phyloP scores from a whole-genome alignment of 139 green algal genomes.

The Chlorella sp. region DNA sequence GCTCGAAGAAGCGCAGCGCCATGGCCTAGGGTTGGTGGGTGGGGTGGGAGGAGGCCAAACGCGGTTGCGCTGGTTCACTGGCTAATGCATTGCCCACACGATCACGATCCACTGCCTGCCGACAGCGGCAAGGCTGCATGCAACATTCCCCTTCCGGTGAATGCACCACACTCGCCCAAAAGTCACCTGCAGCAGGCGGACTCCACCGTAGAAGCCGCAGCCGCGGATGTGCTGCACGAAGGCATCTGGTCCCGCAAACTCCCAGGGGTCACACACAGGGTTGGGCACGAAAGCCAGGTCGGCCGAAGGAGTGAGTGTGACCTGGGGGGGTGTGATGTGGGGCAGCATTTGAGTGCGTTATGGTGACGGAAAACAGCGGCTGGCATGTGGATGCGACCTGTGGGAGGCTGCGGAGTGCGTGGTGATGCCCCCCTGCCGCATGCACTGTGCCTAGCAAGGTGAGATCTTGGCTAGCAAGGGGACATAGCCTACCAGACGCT shows the following conservation, averaged over 20 bases:
- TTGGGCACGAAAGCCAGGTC: conserved; percentile 67
- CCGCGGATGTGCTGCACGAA: conserved; percentile 43
- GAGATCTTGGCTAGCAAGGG: too few species aligned
- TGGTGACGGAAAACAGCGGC: neutral
- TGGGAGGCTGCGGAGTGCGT: too few species aligned
- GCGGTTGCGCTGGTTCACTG: neutral
- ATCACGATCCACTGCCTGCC: neutral
- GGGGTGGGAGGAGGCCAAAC: too few species aligned
- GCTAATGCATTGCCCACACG: neutral
- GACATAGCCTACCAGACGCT: neutral
- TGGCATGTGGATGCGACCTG: neutral
- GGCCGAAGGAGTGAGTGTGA: conserved; percentile 49
- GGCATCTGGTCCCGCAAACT: conserved; percentile 54
- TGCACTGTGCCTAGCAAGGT: too few species aligned
- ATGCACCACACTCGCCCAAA: too few species aligned
- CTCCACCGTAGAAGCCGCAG: conserved; percentile 83
- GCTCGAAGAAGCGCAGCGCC: conserved; percentile 65
- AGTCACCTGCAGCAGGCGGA: conserved; percentile 72
- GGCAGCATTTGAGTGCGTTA: neutral
- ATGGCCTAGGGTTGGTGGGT: conserved; percentile 57
- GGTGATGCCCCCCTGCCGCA: too few species aligned
- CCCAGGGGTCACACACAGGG: conserved; percentile 62
- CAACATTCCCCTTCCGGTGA: too few species aligned
- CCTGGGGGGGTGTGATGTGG: conserved; percentile 42
- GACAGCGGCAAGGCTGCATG: neutral